Conservation (phyloP, 2,329 filamentous ascomycete species). For the Drechslerella dactyloides region DNA sequence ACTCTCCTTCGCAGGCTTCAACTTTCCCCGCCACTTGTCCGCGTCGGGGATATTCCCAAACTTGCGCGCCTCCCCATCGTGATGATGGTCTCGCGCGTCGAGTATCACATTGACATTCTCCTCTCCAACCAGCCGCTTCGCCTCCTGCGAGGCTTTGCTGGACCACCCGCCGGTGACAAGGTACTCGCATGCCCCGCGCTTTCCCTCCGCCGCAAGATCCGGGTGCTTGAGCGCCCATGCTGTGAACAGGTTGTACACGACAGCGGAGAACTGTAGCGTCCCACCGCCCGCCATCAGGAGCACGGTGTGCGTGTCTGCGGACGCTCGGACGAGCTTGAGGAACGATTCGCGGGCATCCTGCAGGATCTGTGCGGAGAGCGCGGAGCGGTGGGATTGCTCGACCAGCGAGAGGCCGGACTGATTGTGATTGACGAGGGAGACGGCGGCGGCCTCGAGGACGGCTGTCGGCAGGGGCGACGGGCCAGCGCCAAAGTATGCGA, state of each 20-base stretch:
- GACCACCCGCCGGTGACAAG: constrained; percentile 90
- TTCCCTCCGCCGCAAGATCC: constrained; percentile 69
- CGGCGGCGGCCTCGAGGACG: constrained; percentile 77
- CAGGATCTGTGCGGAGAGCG: constrained; percentile 78
- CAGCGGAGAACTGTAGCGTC: constrained; percentile 81
- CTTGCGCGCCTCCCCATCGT: constrained; percentile 67
- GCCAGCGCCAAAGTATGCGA: constrained; percentile 88
- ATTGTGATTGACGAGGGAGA: constrained; percentile 81
- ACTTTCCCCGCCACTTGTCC: constrained; percentile 75
- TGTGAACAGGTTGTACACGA: constrained; percentile 81
- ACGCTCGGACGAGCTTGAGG: constrained; percentile 75
- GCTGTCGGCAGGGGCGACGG: constrained; percentile 83
- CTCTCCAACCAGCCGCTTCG: constrained; percentile 74
- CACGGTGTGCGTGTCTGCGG: constrained; percentile 81
- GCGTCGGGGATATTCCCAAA: constrained; percentile 84
- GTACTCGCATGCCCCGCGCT: constrained; percentile 76
- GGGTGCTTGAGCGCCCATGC: constrained; percentile 75
- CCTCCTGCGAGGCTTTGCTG: constrained; percentile 85
- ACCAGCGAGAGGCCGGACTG: constrained; percentile 81
- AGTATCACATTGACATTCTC: constrained; percentile 80
- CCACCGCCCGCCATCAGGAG: constrained; percentile 88
- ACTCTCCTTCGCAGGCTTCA: constrained; percentile 63
- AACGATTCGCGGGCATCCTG: constrained; percentile 74
- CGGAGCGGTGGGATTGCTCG: constrained; percentile 88
- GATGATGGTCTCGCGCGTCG: constrained; percentile 64